Conservation (phyloP, 2,329 filamentous ascomycete species). For the Salinomyces thailandicus region DNA sequence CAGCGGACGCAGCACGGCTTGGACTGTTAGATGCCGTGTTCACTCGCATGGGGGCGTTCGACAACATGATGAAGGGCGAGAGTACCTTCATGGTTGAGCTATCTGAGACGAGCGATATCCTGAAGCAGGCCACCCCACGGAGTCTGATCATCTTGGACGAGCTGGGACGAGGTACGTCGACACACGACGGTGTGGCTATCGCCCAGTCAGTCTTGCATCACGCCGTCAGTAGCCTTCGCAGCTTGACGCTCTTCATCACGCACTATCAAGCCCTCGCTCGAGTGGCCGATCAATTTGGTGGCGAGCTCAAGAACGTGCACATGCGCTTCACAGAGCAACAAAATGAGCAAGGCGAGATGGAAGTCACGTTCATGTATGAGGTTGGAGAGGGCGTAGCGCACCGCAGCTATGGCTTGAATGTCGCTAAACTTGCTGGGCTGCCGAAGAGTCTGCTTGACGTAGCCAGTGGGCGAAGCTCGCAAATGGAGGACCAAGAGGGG, state of each 20-base stretch:
- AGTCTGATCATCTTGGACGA: slow-evolving; percentile 90
- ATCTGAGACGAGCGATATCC: slow-evolving; percentile 80
- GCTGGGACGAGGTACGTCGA: slow-evolving; percentile 83
- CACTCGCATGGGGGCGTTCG: slow-evolving; percentile 90
- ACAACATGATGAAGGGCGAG: slow-evolving; percentile 92
- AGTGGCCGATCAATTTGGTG: slow-evolving; percentile 57
- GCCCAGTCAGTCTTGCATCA: slow-evolving; percentile 83
- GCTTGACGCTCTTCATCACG: slow-evolving; percentile 89
- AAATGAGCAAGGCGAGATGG: slow-evolving; percentile 49
- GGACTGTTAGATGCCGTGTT: slow-evolving; percentile 85
- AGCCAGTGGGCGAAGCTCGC: slow-evolving; percentile 65
- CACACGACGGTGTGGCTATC: slow-evolving; percentile 88
- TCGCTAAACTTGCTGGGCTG: slow-evolving; percentile 74
- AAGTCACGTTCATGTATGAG: slow-evolving; percentile 92
- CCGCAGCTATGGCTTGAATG: slow-evolving; percentile 87
- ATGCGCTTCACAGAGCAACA: slow-evolving; percentile 68
- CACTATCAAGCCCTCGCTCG: slow-evolving; percentile 86
- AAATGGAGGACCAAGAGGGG: slow-evolving; percentile 66
- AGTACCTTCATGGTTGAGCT: slow-evolving; percentile 98
- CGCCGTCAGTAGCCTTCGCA: slow-evolving; percentile 61
- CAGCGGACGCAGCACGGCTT: slow-evolving; percentile 60
- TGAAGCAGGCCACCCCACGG: slow-evolving; percentile 76
- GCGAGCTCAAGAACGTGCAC: slow-evolving; percentile 74
- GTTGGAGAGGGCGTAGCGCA: slow-evolving; percentile 85
- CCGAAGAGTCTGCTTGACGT: slow-evolving; percentile 67